Evolutionary conservation across 441 rosid species (phyloP), one percentile per base, ranked within the genome.

Genomic region (Eruca vesicaria): DNA sequence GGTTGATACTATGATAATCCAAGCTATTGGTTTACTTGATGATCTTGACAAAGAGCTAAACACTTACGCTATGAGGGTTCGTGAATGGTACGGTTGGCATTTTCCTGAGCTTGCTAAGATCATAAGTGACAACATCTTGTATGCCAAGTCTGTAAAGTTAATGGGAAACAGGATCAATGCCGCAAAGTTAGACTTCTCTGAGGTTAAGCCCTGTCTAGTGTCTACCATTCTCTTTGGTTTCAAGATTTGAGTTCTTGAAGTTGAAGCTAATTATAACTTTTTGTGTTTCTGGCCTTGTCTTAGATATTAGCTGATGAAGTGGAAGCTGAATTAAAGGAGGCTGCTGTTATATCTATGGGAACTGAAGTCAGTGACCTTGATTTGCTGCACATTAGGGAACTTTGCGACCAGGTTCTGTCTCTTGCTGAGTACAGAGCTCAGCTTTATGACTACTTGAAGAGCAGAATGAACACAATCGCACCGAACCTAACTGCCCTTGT

Each of bases 81-180:
- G 90, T 23, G 97, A 93, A 78, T 90, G 96, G 96, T 91, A 93
- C 65, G 98, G 97, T 28, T 91, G 93, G 96, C 98, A 93, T 85
- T 91, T 93, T 82, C 98, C 96, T 0, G 98, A 93, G 86, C 94
- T 93, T 38, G 91, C 92, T 1, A 91, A 85, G 87, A 90, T 93
- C 78, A 82, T 93, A 20, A 86, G 82, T 59, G 97, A 93, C 73
- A 91, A 91, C 78, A 91, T 93, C 62, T 84, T 71, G 9, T 91
- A 93, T 77, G 98, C 94, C 26, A 91, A 90, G 83, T 43, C 86
- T 7, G 96, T 91, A 45, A 93, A 93, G 80, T 63, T 87, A 73
- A 86, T 94, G 96, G 90, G 98, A 33, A 18, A 85, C 64, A 90
- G 97, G 43, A 81, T 80, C 28, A 88, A 90, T 81, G 96, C 97